Evolutionary conservation across 257 asterid genomes (phyloP).

Genomic region (Osmanthus fragrans): DNA sequence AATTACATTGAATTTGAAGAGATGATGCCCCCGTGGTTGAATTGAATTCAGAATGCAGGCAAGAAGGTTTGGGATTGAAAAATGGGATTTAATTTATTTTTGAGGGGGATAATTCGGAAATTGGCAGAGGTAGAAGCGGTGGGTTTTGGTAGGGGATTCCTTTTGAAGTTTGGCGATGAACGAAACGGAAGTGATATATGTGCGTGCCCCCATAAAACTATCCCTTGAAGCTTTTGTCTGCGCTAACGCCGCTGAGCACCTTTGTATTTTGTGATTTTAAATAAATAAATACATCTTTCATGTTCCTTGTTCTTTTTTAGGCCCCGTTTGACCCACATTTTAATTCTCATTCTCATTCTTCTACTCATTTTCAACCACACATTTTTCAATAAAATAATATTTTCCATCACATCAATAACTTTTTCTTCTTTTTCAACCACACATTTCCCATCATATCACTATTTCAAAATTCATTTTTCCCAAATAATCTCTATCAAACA

Average conservation of each 20-base stretch:
- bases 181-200: background rate
- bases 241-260: background rate
- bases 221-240: background rate
- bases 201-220: background rate
- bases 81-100: background rate
- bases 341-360: no score
- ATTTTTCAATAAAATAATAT: no score
- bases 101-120: background rate
- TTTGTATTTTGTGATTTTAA: no score
- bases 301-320: no score
- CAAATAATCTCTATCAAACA: no score
- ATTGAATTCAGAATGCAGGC: conserved; percentile 4
- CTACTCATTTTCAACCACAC: no score
- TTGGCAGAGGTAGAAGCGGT: background rate
- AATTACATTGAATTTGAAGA: conserved; percentile 27
- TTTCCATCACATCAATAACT: no score
- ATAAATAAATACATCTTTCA: no score
- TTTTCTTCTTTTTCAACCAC: no score
- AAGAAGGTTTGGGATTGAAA: background rate
- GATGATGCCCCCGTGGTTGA: conserved; percentile 12
- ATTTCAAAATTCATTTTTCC: no score
- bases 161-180: background rate
- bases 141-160: background rate
- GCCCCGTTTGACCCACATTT: no score
- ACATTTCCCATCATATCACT: no score